Evolutionary conservation across 805 yeast species (phyloP), one percentile per base, ranked within the genome.

Genomic region (Suhomyces canberraensis): DNA sequence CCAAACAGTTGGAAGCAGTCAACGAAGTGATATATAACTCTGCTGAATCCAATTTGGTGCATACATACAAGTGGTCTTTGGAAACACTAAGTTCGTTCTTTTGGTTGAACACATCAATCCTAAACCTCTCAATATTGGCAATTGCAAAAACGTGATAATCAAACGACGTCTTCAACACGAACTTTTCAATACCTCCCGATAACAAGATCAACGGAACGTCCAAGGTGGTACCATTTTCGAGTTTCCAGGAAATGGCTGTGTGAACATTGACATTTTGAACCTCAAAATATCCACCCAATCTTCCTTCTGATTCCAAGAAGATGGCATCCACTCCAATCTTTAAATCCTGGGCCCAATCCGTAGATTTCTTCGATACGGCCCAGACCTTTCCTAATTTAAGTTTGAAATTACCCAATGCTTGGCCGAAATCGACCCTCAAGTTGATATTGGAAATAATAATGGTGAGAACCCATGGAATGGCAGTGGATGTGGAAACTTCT

Each of bases 121-220:
- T 61, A 17, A 78, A 61, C 1, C 64, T 61, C 5, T 66, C 58
- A 15, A 83, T 56, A 11, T 71, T 69, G 2, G 79, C 76, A 31
- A 91, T 74, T 22, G 86, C 73, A 56, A 93, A 89, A 13, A 86
- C 77, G 53, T 91, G 96, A 55, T 79, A 88, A 54, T 93, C 98
- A 49, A 91, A 79, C 0, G 89, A 79, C 4, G 81, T 62, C 50
- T 83, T 84, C 2, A 76, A 49, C 18, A 79, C 78, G 15, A 86
- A 48, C 3, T 69, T 61, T 2, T 66, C 78, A 21, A 88, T 54
- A 0, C 82, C 79, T 3, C 78, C 65, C 0, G 82, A 69, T 2
- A 84, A 53, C 16, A 79, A 70, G 3, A 91, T 81, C 40, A 85
- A 56, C 0, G 98, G 97, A 8, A 82, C 68, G 28, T 67, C 76